Evolutionary conservation across 2,329 filamentous ascomycete species (phyloP), one percentile per base, ranked within the genome.

Genomic region (Fusarium keratoplasticum): DNA sequence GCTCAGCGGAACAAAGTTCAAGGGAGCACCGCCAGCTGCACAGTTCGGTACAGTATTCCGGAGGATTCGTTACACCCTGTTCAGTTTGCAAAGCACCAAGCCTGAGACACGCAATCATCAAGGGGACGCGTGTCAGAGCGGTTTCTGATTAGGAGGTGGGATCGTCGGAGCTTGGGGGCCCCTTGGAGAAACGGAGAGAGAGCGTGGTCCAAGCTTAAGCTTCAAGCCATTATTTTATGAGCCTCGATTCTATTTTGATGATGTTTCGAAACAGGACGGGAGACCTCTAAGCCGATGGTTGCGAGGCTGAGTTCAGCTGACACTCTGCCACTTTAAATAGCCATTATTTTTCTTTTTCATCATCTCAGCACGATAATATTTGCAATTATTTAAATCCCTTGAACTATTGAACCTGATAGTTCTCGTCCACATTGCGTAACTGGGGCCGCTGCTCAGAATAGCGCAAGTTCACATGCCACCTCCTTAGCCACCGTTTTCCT

Each of bases 101-200:
- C 63, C 65, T 66, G 66, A 74, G 71, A 66, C 65, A 70, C 72
- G 69, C 58, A 58, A 64, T 67, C 47, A 58, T 67, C 72, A 72
- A 61, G 40, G 59, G 67, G 75, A 77, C 76, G 76, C 76, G 76
- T 77, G 76, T 77, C 76, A 74, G 66, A 73, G 68, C 29, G 29
- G 67, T 77, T 76, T 71, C 70, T 73, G 62, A 66, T 73, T 68
- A 38, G 66, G 54, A 47, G 69, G 62, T 60, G 40, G 33, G 40
- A 38, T 38, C 50, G 59, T 16, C 13, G 25, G 52, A 36, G 35
- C 35, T 40, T 55, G 50, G 42, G 42, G 42, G 42, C 29, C 31
- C 52, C 54, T 57, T 57, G 54, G 33, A 36, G 54, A 57, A 38
- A 57, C 54, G 54, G 54, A 42, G 47, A n/a, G 20, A 14, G 20